Conservation (phyloP, 768 basidiomycete species). For the Trametes maxima region DNA sequence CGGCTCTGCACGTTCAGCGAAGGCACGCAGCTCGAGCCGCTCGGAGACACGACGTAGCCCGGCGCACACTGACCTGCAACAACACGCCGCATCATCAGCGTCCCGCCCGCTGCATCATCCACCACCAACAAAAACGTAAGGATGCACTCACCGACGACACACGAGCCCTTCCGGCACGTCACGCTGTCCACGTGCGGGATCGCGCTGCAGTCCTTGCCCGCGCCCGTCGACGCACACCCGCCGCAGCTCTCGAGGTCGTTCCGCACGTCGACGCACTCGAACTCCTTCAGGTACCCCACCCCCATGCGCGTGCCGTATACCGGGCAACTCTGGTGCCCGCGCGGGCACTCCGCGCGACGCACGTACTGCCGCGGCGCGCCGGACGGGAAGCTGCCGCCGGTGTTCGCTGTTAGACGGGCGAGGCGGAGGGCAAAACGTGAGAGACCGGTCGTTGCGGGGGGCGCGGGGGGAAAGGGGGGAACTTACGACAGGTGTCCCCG, state of each 20-base stretch:
- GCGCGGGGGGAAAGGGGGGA: too few species aligned
- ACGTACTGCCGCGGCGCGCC: not conserved
- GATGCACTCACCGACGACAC: slow-evolving; percentile 40
- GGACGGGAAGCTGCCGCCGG: slow-evolving; percentile 16
- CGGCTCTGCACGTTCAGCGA: slow-evolving; percentile 7
- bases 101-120: not conserved
- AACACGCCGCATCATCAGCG: not conserved
- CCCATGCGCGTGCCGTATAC: slow-evolving; percentile 10
- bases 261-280: slow-evolving; percentile 27
- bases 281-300: slow-evolving; percentile 9
- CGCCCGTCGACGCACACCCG: slow-evolving; percentile 30
- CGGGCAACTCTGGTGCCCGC: slow-evolving; percentile 21
- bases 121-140: too few species aligned
- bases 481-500: slow-evolving; percentile 24
- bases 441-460: not conserved
- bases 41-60: slow-evolving; percentile 8
- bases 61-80: slow-evolving; percentile 2
- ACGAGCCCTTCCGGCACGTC: slow-evolving; percentile 38
- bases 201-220: slow-evolving; percentile 47
- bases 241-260: slow-evolving; percentile 31
- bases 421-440: not conserved
- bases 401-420: slow-evolving; percentile 6
- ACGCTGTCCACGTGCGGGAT: slow-evolving; percentile 46
- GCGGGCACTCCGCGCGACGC: slow-evolving; percentile 12
- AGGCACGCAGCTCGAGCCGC: slow-evolving; percentile 5